Conservation (phyloP, 192 early-diverging fungal genomes). For the Backusella parvicylindrica region DNA sequence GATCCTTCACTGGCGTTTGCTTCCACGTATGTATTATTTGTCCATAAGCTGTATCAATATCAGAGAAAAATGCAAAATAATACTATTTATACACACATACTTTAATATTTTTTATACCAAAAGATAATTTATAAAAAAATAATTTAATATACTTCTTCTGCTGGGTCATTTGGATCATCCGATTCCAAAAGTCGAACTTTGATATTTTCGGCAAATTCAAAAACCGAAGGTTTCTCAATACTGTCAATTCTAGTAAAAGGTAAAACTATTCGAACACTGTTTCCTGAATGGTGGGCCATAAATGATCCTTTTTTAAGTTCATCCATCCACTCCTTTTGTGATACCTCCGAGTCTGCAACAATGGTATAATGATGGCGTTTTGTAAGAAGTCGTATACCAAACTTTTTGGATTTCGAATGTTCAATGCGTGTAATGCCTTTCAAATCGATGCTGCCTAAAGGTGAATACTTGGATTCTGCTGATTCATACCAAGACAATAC, state of each 20-base stretch:
- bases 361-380: constrained; percentile 42
- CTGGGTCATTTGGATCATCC: constrained; percentile 30
- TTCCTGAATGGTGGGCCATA: constrained; percentile 51
- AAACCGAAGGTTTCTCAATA: constrained; percentile 45
- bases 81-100: constrained; percentile 34
- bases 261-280: constrained; percentile 56
- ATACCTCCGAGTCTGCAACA: constrained; percentile 50
- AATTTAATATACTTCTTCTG: constrained; percentile 32
- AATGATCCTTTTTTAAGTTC: constrained; percentile 50
- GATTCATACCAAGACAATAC: constrained; percentile 52
- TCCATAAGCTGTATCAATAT: constrained; percentile 34
- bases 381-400: constrained; percentile 43
- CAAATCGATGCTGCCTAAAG: constrained; percentile 52
- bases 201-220: constrained; percentile 48
- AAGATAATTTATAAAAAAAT: constrained; percentile 35
- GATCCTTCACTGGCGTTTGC: background rate
- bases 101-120: background rate
- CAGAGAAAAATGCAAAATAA: constrained; percentile 60
- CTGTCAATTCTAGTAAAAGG: constrained; percentile 51
- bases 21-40: constrained; percentile 20
- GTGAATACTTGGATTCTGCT: constrained; percentile 54
- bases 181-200: constrained; percentile 46
- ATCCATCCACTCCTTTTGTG: constrained; percentile 57
- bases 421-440: constrained; percentile 49
- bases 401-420: constrained; percentile 29